Conservation (phyloP, 2,329 filamentous ascomycete species). For the Stagonosporopsis chrysanthemi region DNA sequence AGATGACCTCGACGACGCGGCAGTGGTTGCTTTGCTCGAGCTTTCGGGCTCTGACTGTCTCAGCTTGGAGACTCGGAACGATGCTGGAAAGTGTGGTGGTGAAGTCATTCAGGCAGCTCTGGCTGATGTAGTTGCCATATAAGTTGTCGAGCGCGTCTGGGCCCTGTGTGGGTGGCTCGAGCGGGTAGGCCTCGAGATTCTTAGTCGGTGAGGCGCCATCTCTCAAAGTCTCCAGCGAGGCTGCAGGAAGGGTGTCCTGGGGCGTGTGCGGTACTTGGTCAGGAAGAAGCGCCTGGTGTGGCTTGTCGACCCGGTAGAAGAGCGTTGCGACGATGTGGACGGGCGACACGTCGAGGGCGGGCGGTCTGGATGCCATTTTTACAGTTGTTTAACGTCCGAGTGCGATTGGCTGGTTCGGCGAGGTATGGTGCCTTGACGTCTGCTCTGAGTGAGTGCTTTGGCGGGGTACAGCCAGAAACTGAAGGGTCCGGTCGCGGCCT, state of each 20-base stretch:
- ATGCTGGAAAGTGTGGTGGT: constrained; percentile 59
- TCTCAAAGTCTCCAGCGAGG: constrained; percentile 44
- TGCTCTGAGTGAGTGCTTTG: constrained; percentile 9
- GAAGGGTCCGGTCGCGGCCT: constrained; percentile 13
- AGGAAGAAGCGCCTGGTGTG: constrained; percentile 55
- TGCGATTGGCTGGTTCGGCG: neutral
- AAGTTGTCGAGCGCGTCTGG: constrained; percentile 63
- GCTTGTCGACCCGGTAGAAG: constrained; percentile 48
- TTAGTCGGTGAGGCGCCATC: constrained; percentile 60
- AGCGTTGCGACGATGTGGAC: constrained; percentile 47
- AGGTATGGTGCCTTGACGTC: neutral
- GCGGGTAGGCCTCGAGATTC: constrained; percentile 61
- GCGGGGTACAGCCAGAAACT: constrained; percentile 17
- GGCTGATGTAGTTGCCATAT: constrained; percentile 62
- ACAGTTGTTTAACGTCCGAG: neutral
- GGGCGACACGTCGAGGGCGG: constrained; percentile 30
- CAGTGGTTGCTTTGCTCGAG: constrained; percentile 68
- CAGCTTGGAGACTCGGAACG: constrained; percentile 58
- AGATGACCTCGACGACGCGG: constrained; percentile 70
- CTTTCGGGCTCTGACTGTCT: constrained; percentile 57
- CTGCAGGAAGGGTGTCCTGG: constrained; percentile 40
- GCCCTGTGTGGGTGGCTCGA: constrained; percentile 62
- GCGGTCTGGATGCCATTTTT: constrained; percentile 26
- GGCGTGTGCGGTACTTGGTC: constrained; percentile 53
- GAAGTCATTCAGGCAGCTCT: constrained; percentile 64